Percentiles rank a stretch among this genome's conserved stretches.
Evolutionary conservation across 805 yeast genomes (phyloP).

Genomic region (Barnettozyma populi): DNA sequence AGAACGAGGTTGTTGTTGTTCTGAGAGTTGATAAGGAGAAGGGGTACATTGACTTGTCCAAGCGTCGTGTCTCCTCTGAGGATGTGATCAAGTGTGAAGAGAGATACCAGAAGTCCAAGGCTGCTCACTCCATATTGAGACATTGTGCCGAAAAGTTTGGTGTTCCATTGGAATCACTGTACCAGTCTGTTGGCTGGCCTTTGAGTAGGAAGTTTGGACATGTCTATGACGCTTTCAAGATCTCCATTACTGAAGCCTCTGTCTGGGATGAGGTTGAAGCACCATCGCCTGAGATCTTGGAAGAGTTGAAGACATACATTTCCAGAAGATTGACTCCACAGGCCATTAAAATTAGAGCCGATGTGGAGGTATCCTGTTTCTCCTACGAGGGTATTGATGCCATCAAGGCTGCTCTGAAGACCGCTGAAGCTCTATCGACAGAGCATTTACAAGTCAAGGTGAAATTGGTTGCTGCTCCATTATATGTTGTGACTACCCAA

Average conservation of each 20-base stretch:
- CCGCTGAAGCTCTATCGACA: slow-evolving; percentile 80
- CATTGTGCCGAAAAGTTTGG: slow-evolving; percentile 97
- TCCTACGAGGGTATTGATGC: slow-evolving; percentile 98
- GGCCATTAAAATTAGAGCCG: slow-evolving; percentile 97
- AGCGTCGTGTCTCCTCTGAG: slow-evolving; percentile 97
- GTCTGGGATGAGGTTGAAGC: slow-evolving; percentile 78
- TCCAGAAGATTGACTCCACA: slow-evolving; percentile 94
- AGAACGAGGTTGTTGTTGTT: slow-evolving; percentile 97
- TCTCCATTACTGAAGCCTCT: slow-evolving; percentile 83
- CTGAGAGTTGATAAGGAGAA: slow-evolving; percentile 97
- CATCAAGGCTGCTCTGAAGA: slow-evolving; percentile 78
- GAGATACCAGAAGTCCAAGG: slow-evolving; percentile 92
- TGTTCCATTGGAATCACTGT: slow-evolving; percentile 77
- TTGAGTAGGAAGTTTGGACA: slow-evolving; percentile 92
- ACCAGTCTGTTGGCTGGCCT: slow-evolving; percentile 95
- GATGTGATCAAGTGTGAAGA: slow-evolving; percentile 97
- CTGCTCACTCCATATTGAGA: slow-evolving; percentile 96
- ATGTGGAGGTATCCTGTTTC: slow-evolving; percentile 95
- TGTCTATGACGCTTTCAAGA: slow-evolving; percentile 94
- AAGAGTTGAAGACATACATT: slow-evolving; percentile 82
- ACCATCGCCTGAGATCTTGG: slow-evolving; percentile 69
- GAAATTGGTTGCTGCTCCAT: slow-evolving; percentile 94
- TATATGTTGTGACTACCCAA: slow-evolving; percentile 89
- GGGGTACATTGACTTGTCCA: slow-evolving; percentile 95
- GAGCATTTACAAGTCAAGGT: slow-evolving; percentile 88